Evolutionary conservation across 768 basidiomycete species (phyloP).

Genomic region (Leucocoprinus birnbaumii): DNA sequence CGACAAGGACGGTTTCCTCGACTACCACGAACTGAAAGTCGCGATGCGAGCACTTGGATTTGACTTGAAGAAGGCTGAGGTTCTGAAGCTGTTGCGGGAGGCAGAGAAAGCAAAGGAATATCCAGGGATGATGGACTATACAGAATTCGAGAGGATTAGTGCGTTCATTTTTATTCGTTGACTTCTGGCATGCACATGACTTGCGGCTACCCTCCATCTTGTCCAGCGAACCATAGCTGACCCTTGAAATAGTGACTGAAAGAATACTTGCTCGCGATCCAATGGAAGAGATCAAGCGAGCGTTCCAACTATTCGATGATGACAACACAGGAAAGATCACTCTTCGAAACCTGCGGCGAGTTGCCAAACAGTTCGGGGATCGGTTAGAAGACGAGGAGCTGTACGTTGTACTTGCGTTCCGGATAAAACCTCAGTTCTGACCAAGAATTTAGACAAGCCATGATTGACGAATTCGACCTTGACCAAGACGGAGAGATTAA

Average conservation of each 20-base stretch:
- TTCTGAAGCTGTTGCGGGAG: constrained; percentile 90
- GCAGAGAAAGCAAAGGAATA: constrained; percentile 81
- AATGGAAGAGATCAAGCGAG: constrained; percentile 92
- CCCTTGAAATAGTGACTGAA: constrained; percentile 72
- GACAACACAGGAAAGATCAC: constrained; percentile 94
- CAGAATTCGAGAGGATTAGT: constrained; percentile 95
- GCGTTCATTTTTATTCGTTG: constrained; percentile 25
- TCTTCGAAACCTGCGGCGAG: constrained; percentile 84
- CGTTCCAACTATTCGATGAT: constrained; percentile 96
- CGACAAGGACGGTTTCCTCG: constrained; percentile 94
- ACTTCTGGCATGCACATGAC: not conserved
- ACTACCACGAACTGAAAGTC: constrained; percentile 99
- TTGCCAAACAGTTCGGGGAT: constrained; percentile 97
- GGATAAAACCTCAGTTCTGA: not conserved
- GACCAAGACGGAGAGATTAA: constrained; percentile 98
- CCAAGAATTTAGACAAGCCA: constrained; percentile 74
- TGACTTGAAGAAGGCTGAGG: constrained; percentile 97
- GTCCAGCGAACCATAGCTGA: not conserved
- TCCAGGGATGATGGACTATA: constrained; percentile 84
- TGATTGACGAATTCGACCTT: constrained; percentile 99
- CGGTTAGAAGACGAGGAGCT: constrained; percentile 93
- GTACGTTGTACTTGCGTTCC: constrained; percentile 47
- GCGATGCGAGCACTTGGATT: constrained; percentile 98
- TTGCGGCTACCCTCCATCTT: not conserved
- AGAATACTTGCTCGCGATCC: constrained; percentile 93